A percentile compares a stretch with the other conserved stretches of the same genome.
Evolutionary conservation across 495 filamentous ascomycete species (phyloP).

Genomic region (Tirmania nivea): DNA sequence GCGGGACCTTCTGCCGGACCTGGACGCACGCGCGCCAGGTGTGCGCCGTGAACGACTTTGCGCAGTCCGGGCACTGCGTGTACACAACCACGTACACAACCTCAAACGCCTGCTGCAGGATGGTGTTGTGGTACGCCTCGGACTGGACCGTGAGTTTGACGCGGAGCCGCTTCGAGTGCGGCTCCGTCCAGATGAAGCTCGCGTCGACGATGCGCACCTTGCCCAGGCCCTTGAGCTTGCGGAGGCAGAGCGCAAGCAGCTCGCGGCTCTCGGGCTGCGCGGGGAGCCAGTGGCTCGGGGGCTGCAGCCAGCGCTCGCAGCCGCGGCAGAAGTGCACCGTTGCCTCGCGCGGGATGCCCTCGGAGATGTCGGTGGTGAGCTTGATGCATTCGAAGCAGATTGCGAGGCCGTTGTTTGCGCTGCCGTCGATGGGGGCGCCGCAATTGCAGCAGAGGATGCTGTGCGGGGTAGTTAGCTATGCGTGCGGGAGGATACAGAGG

Average conservation of each 20-base stretch:
- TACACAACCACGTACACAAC: conserved; percentile 73
- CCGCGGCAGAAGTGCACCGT: conserved; percentile 68
- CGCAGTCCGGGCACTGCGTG: conserved; percentile 80
- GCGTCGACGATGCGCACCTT: conserved; percentile 88
- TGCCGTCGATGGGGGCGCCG: conserved; percentile 80
- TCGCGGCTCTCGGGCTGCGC: conserved; percentile 71
- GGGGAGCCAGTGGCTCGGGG: conserved; percentile 63
- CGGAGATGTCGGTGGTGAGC: conserved; percentile 77
- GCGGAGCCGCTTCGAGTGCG: conserved; percentile 71
- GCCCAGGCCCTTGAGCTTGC: conserved; percentile 54
- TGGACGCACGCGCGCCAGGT: conserved; percentile 74
- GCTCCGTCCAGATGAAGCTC: conserved; percentile 94
- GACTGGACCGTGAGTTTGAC: conserved; percentile 79
- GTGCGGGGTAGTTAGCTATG: too few species aligned
- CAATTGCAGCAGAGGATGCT: conserved; percentile 93
- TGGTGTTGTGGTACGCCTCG: conserved; percentile 40
- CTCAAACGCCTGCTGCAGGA: conserved; percentile 86
- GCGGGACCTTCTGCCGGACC: conserved; percentile 86
- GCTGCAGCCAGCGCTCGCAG: conserved; percentile 84
- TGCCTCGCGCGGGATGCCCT: conserved; percentile 71
- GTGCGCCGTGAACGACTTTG: conserved; percentile 72
- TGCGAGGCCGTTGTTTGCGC: conserved; percentile 51
- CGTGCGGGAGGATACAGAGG: too few species aligned
- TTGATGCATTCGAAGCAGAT: conserved; percentile 89
- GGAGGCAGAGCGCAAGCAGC: conserved; percentile 68